phyloP scores from a whole-genome alignment of 169 alveolate species.

The Cyclospora cayetanensis region DNA sequence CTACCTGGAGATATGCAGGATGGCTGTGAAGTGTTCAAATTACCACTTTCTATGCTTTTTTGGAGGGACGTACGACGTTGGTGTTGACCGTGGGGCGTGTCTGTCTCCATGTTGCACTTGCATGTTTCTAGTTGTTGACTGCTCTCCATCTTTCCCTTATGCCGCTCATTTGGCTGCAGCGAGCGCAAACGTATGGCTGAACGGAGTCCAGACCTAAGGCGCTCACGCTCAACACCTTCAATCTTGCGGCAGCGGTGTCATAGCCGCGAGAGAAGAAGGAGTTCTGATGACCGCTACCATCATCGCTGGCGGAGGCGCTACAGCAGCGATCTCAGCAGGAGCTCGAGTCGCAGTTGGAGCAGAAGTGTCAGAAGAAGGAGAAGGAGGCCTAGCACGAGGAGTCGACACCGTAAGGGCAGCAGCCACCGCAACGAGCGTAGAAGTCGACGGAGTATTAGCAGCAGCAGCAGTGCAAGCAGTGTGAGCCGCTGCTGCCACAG shows the following conservation, averaged over 20 bases:
- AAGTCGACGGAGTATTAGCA: neutral
- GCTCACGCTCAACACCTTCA: conserved; percentile 62
- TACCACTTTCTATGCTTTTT: too few relatives aligned
- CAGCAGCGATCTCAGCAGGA: conserved; percentile 46
- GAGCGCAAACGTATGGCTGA: conserved; percentile 7
- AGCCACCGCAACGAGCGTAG: neutral
- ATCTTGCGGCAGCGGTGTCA: conserved; percentile 40
- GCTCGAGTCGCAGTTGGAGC: conserved; percentile 27
- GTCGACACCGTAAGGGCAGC: neutral
- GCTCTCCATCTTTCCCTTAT: too few relatives aligned
- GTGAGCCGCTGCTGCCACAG: conserved; percentile 41
- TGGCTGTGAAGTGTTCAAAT: too few relatives aligned
- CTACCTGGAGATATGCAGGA: too few relatives aligned
- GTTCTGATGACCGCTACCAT: conserved; percentile 41
- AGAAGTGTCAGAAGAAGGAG: conserved; percentile 37
- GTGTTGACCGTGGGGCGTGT: too few relatives aligned
- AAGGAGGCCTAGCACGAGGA: conserved; percentile 4
- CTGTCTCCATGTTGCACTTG: too few relatives aligned
- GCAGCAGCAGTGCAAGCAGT: neutral
- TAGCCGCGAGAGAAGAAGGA: conserved; percentile 54
- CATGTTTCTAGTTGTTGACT: too few relatives aligned
- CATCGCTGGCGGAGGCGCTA: conserved; percentile 44
- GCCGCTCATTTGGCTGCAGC: too few relatives aligned
- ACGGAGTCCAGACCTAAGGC: conserved; percentile 30
- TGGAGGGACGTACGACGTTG: too few relatives aligned